Base-by-base conservation (phyloP, 495 filamentous ascomycete species). In the Xylaria acuta region DNA sequence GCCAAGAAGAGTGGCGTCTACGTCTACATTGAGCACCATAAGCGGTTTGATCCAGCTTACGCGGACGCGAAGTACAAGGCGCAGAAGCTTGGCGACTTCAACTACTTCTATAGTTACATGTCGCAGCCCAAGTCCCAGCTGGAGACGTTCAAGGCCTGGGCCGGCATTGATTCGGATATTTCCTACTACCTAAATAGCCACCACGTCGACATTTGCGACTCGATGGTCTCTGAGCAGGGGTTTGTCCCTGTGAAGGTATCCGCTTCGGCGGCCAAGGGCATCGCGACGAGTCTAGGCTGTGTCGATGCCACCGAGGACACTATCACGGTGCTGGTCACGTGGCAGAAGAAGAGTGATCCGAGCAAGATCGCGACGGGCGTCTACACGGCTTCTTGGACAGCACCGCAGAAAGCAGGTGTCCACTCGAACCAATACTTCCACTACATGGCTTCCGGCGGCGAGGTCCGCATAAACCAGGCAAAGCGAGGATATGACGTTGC, bases 61-160 rank as follows among this genome's bases (percentile, higher is more conserved):
- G 87, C 92, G 6, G 95, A 98, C 78, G 95, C 95, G 1, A 83
- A 84, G n/a, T 90, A 90, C 77, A 90, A 91, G 72, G 93, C 95
- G 0, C 82, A 86, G 76, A 87, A 81, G 34, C 82, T 98, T 7
- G 95, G 95, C 63, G 92, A 97, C 80, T 97, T 97, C 88, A 97
- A 97, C 83, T 97, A 97, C 86, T 98, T 97, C 82, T 97, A 97
- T 85, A 92, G 88, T 73, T 98, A 97, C 85, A 97, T 98, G 95
- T 92, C 89, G 64, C 95, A 98, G 86, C 95, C 95, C 30, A 97
- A 98, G 79, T 90, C 82, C 25, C 95, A 97, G 82, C 86, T 98
- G 7, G 93, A 97, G 84, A 97, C 95, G 0, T 98, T 98, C 90
- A 96, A 94, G 81, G 93, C 94, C 0, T 98, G 95, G 95, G 95